A percentile compares a stretch with the other conserved stretches of the same genome.
phyloP scores from a whole-genome alignment of 2,329 filamentous ascomycete species.

The Botrytis hyacinthi region DNA sequence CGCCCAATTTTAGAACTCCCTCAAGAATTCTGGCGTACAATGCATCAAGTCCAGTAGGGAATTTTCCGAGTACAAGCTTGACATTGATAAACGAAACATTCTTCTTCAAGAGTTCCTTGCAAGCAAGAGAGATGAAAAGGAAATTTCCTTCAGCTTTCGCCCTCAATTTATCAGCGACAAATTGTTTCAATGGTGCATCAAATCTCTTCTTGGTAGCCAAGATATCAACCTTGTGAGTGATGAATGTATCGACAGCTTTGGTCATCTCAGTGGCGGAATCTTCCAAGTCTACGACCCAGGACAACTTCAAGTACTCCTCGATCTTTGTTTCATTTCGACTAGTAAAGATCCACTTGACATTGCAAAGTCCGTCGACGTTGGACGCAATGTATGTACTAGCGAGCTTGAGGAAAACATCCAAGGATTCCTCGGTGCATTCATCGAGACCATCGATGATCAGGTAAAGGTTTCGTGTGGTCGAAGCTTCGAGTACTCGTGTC shows the following conservation, averaged over 20 bases:
- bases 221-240: slow-evolving; percentile 9
- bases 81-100: slow-evolving; percentile 19
- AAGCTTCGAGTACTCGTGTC: slow-evolving; percentile 16
- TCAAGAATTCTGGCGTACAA: slow-evolving; percentile 20
- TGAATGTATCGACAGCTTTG: slow-evolving; percentile 12
- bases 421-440: slow-evolving; percentile 19
- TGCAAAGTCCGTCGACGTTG: slow-evolving; percentile 17
- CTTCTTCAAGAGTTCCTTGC: slow-evolving; percentile 19
- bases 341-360: slow-evolving; percentile 23
- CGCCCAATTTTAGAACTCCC: slow-evolving; percentile 5
- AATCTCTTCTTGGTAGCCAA: slow-evolving; percentile 18
- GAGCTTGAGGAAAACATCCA: slow-evolving; percentile 17
- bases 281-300: slow-evolving; percentile 18
- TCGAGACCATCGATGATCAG: slow-evolving; percentile 22
- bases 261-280: slow-evolving; percentile 1
- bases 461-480: slow-evolving; percentile 18
- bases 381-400: slow-evolving; percentile 15
- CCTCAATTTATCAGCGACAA: slow-evolving; percentile 15
- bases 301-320: slow-evolving; percentile 18
- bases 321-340: slow-evolving; percentile 20
- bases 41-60: slow-evolving; percentile 14
- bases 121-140: slow-evolving; percentile 19
- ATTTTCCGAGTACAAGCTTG: slow-evolving; percentile 18
- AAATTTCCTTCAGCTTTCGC: slow-evolving; percentile 16
- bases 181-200: slow-evolving; percentile 17